These are phyloP conservation scores for Ganoderma meredithae DNA, from an alignment of 1,284 basidiomycete genomes.

Conservation along the genomic window DNA sequence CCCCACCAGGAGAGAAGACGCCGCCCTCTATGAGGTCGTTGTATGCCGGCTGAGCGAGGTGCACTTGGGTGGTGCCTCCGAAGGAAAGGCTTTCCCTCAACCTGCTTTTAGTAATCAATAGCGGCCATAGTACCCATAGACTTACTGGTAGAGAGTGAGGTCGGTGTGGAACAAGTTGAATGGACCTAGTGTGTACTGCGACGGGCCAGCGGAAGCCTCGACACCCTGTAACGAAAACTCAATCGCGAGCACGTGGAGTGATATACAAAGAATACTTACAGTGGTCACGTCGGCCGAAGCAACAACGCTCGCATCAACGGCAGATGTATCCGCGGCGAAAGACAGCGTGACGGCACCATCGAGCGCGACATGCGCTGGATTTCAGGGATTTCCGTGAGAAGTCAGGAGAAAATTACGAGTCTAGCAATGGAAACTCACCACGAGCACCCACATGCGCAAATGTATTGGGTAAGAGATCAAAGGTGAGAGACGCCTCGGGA, in stretches of 20 bases:
- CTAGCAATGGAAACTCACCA: not conserved
- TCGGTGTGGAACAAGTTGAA: constrained; percentile 2
- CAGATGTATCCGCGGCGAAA: constrained; percentile 4
- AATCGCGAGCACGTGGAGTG: not conserved
- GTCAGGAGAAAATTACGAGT: not conserved
- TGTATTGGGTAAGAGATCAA: constrained; percentile 7
- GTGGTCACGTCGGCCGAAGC: constrained; percentile 6
- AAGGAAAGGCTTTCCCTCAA: not conserved
- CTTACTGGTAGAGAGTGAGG: not conserved
- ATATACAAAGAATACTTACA: not conserved
- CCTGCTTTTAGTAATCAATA: not conserved
- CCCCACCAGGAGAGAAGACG: not conserved
- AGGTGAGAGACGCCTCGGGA: constrained; percentile 9
- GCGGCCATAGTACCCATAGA: not conserved
- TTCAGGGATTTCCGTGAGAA: not conserved
- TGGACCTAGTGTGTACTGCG: not conserved
- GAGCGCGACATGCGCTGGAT: not conserved
- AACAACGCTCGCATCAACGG: constrained; percentile 5
- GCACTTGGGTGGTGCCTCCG: not conserved
- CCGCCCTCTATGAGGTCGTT: not conserved
- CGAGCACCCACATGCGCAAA: not conserved
- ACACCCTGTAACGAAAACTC: not conserved
- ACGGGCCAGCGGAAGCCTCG: not conserved
- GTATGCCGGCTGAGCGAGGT: not conserved
- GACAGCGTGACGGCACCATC: not conserved